Evolutionary conservation across 352 stramenopile genomes (phyloP).

Genomic region (Phytophthora colocasiae): DNA sequence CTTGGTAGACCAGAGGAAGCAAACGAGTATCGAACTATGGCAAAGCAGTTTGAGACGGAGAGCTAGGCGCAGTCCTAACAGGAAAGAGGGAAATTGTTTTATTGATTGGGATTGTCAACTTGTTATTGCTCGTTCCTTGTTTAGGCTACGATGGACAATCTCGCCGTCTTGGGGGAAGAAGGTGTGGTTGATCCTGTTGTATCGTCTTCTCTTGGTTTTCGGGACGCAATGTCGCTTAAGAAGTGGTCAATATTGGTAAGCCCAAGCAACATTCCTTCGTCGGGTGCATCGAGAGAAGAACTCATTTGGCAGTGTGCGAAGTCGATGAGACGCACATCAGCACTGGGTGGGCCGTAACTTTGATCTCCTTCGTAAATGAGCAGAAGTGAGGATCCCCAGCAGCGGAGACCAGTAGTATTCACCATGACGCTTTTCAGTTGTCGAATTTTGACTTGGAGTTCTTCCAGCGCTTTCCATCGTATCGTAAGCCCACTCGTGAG

Average conservation of each 20-base stretch:
- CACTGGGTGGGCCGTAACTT: slow-evolving; percentile 19
- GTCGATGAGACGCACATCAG: slow-evolving; percentile 77
- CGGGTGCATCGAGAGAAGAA: slow-evolving; percentile 48
- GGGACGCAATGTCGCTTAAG: slow-evolving; percentile 48
- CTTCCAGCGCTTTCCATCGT: slow-evolving; percentile 51
- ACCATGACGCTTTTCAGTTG: slow-evolving; percentile 53
- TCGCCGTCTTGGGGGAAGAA: slow-evolving; percentile 5
- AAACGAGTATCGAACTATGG: slow-evolving; percentile 69
- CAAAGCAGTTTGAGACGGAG: slow-evolving; percentile 45
- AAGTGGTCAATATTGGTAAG: slow-evolving; percentile 66
- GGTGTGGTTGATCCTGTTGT: slow-evolving; percentile 3
- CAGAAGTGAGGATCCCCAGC: slow-evolving; percentile 78
- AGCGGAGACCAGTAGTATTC: slow-evolving; percentile 63
- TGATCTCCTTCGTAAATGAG: slow-evolving; percentile 80
- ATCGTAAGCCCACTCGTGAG: slow-evolving; percentile 55
- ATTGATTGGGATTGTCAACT: slow-evolving; percentile 5
- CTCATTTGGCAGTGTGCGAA: slow-evolving; percentile 85
- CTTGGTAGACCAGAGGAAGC: slow-evolving; percentile 76
- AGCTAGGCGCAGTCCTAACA: slow-evolving; percentile 10
- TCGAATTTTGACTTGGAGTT: slow-evolving; percentile 52
- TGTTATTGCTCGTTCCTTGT: slow-evolving; percentile 4
- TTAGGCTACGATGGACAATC: slow-evolving; percentile 16
- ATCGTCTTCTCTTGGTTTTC: slow-evolving; percentile 5
- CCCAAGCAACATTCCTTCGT: slow-evolving; percentile 74
- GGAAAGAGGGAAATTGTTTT: slow-evolving; percentile 8